These are phyloP conservation scores for Fusarium lyarnte DNA, from an alignment of 2,329 filamentous ascomycete genomes.

Conservation along the genomic window DNA sequence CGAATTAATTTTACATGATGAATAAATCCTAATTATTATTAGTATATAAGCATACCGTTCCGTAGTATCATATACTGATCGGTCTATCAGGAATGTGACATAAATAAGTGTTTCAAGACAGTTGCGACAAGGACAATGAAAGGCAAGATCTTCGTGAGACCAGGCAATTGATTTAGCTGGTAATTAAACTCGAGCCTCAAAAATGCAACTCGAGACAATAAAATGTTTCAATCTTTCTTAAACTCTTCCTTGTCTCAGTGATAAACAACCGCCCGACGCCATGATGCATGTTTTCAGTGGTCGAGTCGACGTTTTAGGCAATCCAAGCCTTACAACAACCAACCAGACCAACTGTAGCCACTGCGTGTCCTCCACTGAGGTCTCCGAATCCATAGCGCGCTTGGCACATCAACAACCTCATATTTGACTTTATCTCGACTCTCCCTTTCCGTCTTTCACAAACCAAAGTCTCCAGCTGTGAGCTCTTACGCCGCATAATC, in stretches of 20 bases:
- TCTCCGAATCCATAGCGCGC: neutral
- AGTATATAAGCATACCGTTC: neutral
- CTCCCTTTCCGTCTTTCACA: neutral
- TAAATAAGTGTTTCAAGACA: slow-evolving; percentile 15
- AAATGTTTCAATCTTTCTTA: neutral
- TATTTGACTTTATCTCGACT: neutral
- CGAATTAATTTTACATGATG: neutral
- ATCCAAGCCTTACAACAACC: slow-evolving; percentile 1
- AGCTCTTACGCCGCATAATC: slow-evolving; percentile 44
- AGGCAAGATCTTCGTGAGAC: neutral
- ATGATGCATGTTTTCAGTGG: slow-evolving; percentile 6
- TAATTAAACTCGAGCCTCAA: neutral
- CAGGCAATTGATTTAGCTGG: neutral
- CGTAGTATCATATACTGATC: neutral
- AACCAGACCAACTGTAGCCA: slow-evolving; percentile 2
- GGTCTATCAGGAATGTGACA: neutral
- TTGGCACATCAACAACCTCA: neutral
- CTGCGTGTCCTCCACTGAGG: slow-evolving; percentile 16
- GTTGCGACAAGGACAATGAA: neutral
- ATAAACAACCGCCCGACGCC: neutral
- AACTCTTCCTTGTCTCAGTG: slow-evolving; percentile 4
- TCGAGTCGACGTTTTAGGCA: slow-evolving; percentile 24
- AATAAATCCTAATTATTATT: neutral
- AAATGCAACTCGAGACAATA: neutral
- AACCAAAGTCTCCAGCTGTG: slow-evolving; percentile 25